Percentiles rank a stretch among this genome's conserved stretches.
Evolutionary conservation across 495 filamentous ascomycete genomes (phyloP).

Genomic region (Daldinia loculata): DNA sequence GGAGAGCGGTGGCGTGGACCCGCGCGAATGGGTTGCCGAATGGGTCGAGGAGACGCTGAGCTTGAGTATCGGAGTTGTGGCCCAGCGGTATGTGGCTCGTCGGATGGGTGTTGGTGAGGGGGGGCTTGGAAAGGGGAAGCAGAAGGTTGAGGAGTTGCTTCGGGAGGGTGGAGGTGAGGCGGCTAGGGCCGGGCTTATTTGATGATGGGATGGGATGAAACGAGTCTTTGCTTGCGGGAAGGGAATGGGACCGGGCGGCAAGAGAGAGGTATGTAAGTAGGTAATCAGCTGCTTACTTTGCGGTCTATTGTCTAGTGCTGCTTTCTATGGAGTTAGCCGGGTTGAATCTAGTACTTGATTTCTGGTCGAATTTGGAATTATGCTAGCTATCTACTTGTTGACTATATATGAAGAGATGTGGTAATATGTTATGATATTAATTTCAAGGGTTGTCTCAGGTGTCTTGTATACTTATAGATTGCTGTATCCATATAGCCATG

Average conservation of each 20-base stretch:
- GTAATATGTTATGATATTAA: background rate
- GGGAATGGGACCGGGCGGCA: background rate
- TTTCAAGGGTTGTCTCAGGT: background rate
- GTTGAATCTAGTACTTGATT: slow-evolving; percentile 4
- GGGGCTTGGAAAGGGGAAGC: slow-evolving; percentile 81
- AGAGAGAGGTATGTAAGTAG: slow-evolving; percentile 1
- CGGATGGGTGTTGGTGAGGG: slow-evolving; percentile 95
- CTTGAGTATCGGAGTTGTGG: slow-evolving; percentile 81
- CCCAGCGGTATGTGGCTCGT: slow-evolving; percentile 94
- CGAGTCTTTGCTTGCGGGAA: background rate
- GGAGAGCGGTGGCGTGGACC: slow-evolving; percentile 88
- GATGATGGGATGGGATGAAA: background rate
- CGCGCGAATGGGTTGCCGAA: slow-evolving; percentile 94
- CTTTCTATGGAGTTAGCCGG: slow-evolving; percentile 17
- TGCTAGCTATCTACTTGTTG: background rate
- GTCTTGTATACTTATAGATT: too few relatives aligned
- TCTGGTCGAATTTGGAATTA: background rate
- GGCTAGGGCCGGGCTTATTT: slow-evolving; percentile 71
- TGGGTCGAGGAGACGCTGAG: slow-evolving; percentile 94
- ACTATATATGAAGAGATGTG: background rate
- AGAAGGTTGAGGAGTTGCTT: slow-evolving; percentile 72
- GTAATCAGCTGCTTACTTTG: background rate
- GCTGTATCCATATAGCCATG: too few relatives aligned
- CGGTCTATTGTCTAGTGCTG: background rate
- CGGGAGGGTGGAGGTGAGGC: slow-evolving; percentile 83